These are phyloP conservation scores for Dryas octopetala DNA, from an alignment of 306 rosid species.

Conservation along the genomic window DNA sequence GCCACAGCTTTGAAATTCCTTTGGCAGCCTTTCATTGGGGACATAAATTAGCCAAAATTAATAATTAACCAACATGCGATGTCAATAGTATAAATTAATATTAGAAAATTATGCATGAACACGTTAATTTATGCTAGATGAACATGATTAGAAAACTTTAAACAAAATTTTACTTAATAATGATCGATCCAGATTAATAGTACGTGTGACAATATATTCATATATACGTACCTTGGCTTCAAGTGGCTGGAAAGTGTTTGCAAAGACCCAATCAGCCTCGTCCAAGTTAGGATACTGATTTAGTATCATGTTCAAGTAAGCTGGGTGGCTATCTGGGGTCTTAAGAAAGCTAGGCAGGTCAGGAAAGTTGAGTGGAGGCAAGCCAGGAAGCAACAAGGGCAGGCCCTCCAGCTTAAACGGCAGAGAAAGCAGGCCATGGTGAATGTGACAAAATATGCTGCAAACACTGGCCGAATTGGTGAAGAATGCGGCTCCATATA, in stretches of 20 bases:
- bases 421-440: slow-evolving; percentile 17
- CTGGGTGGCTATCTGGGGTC: slow-evolving; percentile 55
- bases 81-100: background rate
- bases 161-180: no score
- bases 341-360: slow-evolving; percentile 54
- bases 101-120: no score
- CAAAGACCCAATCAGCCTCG: slow-evolving; percentile 52
- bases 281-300: slow-evolving; percentile 51
- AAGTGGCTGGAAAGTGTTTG: slow-evolving; percentile 51
- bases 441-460: slow-evolving; percentile 31
- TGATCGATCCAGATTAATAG: no score
- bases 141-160: no score
- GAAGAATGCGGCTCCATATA: slow-evolving; percentile 35
- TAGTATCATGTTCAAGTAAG: slow-evolving; percentile 61
- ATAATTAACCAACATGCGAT: background rate
- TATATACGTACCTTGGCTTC: slow-evolving; percentile 43
- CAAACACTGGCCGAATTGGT: slow-evolving; percentile 36
- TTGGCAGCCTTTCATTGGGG: background rate
- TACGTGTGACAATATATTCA: no score
- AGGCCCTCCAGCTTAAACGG: slow-evolving; percentile 32
- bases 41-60: background rate
- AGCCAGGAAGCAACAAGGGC: slow-evolving; percentile 46
- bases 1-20: slow-evolving; percentile 32
- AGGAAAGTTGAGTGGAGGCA: slow-evolving; percentile 42
- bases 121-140: no score